phyloP scores from a whole-genome alignment of 1,284 basidiomycete genomes.

The Apiotrichum brassicae region DNA sequence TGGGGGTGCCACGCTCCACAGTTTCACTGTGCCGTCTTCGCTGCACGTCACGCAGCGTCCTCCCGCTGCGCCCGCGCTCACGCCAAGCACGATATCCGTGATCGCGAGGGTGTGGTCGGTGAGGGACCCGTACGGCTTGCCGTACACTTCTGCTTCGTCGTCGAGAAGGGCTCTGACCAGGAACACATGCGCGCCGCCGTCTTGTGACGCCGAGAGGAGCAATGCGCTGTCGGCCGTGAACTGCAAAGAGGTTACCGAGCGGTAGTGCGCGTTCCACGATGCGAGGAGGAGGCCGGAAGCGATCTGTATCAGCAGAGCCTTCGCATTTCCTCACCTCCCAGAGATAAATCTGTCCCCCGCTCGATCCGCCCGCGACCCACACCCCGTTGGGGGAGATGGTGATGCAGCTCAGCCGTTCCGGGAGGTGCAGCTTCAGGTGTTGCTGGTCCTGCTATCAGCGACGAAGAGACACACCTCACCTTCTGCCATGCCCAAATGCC shows the following conservation, averaged over 20 bases:
- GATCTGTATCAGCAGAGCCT: slow-evolving; percentile 53
- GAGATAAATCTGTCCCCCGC: slow-evolving; percentile 80
- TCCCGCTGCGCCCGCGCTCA: slow-evolving; percentile 37
- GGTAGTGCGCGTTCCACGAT: slow-evolving; percentile 92
- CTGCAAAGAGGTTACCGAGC: slow-evolving; percentile 69
- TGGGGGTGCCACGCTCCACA: slow-evolving; percentile 74
- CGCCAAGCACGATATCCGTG: slow-evolving; percentile 70
- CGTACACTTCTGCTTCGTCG: slow-evolving; percentile 11
- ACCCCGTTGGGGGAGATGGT: slow-evolving; percentile 64
- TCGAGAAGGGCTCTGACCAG: slow-evolving; percentile 56
- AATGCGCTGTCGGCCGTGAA: slow-evolving; percentile 77
- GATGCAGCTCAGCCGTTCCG: slow-evolving; percentile 78
- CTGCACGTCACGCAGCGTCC: slow-evolving; percentile 62
- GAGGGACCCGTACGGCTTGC: slow-evolving; percentile 67
- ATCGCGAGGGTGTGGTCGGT: slow-evolving; percentile 89
- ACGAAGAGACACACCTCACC: slow-evolving; percentile 24
- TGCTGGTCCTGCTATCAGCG: slow-evolving; percentile 65
- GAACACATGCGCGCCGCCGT: slow-evolving; percentile 84
- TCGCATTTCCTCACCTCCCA: slow-evolving; percentile 70
- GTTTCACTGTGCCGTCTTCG: slow-evolving; percentile 87
- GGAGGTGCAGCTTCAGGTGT: slow-evolving; percentile 74
- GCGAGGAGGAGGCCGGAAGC: slow-evolving; percentile 81
- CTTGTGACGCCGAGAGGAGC: slow-evolving; percentile 79
- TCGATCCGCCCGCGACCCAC: slow-evolving; percentile 79
- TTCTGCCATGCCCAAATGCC: slow-evolving; percentile 50